Conservation (phyloP, 177 flowering plant species). For the Vitis hybrid region DNA sequence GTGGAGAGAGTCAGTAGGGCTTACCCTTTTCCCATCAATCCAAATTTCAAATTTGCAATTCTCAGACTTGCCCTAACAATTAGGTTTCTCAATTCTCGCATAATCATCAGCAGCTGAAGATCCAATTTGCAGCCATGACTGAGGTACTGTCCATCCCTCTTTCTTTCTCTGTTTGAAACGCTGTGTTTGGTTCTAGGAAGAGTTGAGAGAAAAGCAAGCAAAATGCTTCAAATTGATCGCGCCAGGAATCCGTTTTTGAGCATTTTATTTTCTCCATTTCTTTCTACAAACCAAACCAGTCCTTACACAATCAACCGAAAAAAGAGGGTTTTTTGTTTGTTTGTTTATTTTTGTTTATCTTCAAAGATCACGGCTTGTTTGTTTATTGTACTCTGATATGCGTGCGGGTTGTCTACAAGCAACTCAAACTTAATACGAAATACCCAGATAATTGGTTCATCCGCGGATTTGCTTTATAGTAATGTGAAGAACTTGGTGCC, state of each 20-base stretch:
- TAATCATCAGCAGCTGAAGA: neutral
- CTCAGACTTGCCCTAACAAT: neutral
- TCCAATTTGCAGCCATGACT: slow-evolving; percentile 35
- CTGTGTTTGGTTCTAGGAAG: neutral
- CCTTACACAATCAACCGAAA: neutral
- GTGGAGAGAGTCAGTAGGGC: too few relatives aligned
- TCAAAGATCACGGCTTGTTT: neutral
- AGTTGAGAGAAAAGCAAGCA: neutral
- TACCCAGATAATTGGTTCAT: too few relatives aligned
- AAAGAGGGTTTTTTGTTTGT: neutral
- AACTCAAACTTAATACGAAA: too few relatives aligned
- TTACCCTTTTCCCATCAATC: too few relatives aligned
- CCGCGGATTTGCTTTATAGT: too few relatives aligned
- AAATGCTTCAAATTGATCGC: too few relatives aligned
- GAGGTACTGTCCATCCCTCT: slow-evolving; percentile 27
- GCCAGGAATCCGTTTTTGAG: too few relatives aligned
- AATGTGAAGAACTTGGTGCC: too few relatives aligned
- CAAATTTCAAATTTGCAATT: too few relatives aligned
- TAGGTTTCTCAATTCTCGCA: slow-evolving; percentile 1
- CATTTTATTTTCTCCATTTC: too few relatives aligned
- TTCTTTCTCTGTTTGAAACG: neutral
- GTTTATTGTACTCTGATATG: neutral
- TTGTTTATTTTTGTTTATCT: neutral
- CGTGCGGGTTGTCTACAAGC: too few relatives aligned
- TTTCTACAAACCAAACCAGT: neutral